These are phyloP conservation scores for Austroboletus niveus DNA, from an alignment of 1,284 basidiomycete species.

Conservation along the genomic window DNA sequence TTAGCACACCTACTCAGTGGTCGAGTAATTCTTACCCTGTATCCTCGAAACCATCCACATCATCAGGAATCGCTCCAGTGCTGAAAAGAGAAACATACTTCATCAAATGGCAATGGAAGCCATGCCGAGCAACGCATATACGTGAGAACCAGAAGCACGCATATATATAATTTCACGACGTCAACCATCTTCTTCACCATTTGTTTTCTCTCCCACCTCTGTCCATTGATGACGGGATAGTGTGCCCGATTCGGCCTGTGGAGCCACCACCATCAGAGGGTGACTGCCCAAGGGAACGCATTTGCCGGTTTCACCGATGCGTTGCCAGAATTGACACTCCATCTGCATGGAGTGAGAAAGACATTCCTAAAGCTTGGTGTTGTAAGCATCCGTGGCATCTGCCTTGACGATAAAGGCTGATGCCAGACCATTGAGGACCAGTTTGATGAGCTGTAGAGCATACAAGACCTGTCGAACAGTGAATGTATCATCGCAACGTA, in stretches of 20 bases:
- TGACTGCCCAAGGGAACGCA: conserved; percentile 29
- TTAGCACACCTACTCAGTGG: too few relatives aligned
- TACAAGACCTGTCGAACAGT: conserved; percentile 21
- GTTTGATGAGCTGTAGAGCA: conserved; percentile 30
- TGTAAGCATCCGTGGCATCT: conserved; percentile 28
- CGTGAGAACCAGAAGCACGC: conserved; percentile 6
- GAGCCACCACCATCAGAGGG: conserved; percentile 33
- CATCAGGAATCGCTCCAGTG: neutral
- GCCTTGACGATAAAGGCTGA: conserved; percentile 26
- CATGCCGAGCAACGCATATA: conserved; percentile 8
- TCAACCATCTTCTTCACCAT: conserved; percentile 2
- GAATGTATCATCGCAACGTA: too few relatives aligned
- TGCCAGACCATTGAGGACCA: conserved; percentile 26
- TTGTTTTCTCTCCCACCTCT: conserved; percentile 22
- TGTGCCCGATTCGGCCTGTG: conserved; percentile 27
- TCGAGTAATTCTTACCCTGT: neutral
- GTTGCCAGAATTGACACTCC: conserved; percentile 31
- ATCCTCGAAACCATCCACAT: conserved; percentile 1
- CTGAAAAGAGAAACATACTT: conserved; percentile 1
- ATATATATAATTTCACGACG: conserved; percentile 5
- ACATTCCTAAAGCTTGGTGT: conserved; percentile 21
- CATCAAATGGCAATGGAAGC: conserved; percentile 1
- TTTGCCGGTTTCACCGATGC: conserved; percentile 25
- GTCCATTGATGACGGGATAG: conserved; percentile 22
- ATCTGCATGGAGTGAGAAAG: conserved; percentile 21